A percentile compares a stretch with the other conserved stretches of the same genome.
Conservation (phyloP, 306 rosid genomes). For the Quercus alba region DNA sequence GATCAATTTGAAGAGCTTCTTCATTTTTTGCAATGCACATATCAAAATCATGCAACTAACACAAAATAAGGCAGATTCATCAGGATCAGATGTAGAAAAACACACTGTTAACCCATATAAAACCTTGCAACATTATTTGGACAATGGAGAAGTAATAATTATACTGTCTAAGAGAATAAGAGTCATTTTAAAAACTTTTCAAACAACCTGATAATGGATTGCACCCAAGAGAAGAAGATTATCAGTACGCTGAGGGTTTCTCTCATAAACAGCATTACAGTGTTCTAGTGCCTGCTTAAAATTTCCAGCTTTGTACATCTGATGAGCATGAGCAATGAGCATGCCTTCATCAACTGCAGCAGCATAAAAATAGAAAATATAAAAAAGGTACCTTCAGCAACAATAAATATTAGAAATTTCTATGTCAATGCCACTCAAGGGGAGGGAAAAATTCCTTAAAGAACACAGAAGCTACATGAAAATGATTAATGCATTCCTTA, state of each 20-base stretch:
- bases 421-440: background rate
- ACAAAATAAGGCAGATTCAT: background rate
- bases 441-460: background rate
- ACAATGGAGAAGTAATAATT: background rate
- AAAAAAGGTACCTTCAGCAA: background rate
- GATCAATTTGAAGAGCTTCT: conserved; percentile 86
- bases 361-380: background rate
- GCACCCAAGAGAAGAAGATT: conserved; percentile 95
- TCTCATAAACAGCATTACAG: conserved; percentile 75
- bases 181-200: background rate
- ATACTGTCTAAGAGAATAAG: background rate
- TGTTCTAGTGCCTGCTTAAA: conserved; percentile 91
- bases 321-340: conserved; percentile 77
- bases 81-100: conserved; percentile 6
- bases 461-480: background rate
- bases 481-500: background rate
- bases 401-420: background rate
- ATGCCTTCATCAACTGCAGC: conserved; percentile 85
- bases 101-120: background rate
- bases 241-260: conserved; percentile 82
- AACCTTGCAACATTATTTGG: background rate
- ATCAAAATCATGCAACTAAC: conserved; percentile 91
- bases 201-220: conserved; percentile 85
- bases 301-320: conserved; percentile 83
- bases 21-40: conserved; percentile 92